Evolutionary conservation across 345 rosid species (phyloP), one percentile per base, ranked within the genome.

Genomic region (Crucihimalaya himalaica): DNA sequence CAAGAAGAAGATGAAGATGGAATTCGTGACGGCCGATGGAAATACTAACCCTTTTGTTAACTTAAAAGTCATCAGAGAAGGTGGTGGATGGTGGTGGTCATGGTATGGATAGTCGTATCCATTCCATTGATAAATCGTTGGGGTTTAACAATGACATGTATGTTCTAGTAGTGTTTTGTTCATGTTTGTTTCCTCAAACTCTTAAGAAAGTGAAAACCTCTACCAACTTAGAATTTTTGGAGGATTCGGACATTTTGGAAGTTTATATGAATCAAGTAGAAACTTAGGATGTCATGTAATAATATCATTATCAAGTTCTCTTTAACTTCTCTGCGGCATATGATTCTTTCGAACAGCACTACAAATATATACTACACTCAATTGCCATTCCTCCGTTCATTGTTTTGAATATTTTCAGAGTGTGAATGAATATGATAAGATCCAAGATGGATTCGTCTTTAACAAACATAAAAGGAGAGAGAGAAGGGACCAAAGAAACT

Each of bases 31-130:
- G 42, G 16, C 54, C 45, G 43, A 34, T 62, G 63, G 62, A 72
- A 62, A 72, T 54, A 70, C 69, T 39, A 40, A 72, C 63, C 57
- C 70, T 40, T 51, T 28, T 42, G 45, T 62, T 48, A 52, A 62
- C 76, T 62, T 62, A 14, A 48, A 48, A 16, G 45, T 52, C 60
- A 39, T 10, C 52, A 37, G 54, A 42, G 19, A 42, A 53, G 34
- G 19, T 3, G 43, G 76, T 16, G 58, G 63, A n/a, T 29, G 31
- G 60, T 10, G 15, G 34, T 32, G 15, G 18, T 54, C 25, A 4
- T n/a, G 40, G 40, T 31, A 8, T 31, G 59, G 59, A n/a, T 35
- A 57, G 45, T 32, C 8, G 10, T 46, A 31, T 13, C 2, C 14
- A 8, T 31, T 13, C 2, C 14, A 8, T 31, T n/a, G 13, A n/a